Conservation (phyloP, 2,329 filamentous ascomycete species). For the Ploettnerulaceae sp. region DNA sequence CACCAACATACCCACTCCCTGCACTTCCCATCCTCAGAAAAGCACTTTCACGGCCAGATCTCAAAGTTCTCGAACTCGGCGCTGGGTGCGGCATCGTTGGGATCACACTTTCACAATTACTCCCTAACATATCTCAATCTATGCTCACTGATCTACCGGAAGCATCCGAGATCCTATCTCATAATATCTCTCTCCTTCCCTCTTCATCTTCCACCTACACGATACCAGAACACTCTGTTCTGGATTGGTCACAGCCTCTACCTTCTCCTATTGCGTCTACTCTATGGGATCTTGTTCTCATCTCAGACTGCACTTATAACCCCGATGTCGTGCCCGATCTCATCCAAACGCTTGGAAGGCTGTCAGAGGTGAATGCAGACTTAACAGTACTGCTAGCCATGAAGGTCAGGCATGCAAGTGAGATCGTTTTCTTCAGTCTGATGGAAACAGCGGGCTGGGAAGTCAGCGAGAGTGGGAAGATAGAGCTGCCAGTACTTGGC, state of each 20-base stretch:
- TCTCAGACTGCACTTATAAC: conserved; percentile 73
- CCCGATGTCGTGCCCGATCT: conserved; percentile 59
- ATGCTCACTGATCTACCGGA: conserved; percentile 62
- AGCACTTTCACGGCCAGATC: conserved; percentile 23
- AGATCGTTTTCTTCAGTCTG: conserved; percentile 60
- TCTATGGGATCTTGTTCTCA: conserved; percentile 53
- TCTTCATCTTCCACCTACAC: neutral
- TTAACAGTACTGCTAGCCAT: conserved; percentile 51
- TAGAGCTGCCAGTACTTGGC: conserved; percentile 25
- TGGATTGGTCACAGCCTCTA: conserved; percentile 60
- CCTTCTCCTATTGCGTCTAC: conserved; percentile 28
- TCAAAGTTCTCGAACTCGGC: conserved; percentile 59
- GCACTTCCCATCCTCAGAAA: conserved; percentile 17
- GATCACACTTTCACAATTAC: conserved; percentile 43
- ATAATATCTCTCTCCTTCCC: conserved; percentile 39
- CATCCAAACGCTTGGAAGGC: conserved; percentile 47
- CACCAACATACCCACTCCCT: conserved; percentile 4
- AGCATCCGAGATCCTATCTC: conserved; percentile 53
- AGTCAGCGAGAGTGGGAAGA: conserved; percentile 17
- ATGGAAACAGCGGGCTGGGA: conserved; percentile 38
- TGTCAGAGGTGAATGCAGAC: conserved; percentile 7
- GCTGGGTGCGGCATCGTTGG: conserved; percentile 66
- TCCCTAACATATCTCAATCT: conserved; percentile 37
- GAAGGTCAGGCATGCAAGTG: conserved; percentile 63
- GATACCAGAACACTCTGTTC: conserved; percentile 42